These are phyloP conservation scores for Plasmodium gonderi DNA, from an alignment of 169 alveolate species.

Conservation along the genomic window DNA sequence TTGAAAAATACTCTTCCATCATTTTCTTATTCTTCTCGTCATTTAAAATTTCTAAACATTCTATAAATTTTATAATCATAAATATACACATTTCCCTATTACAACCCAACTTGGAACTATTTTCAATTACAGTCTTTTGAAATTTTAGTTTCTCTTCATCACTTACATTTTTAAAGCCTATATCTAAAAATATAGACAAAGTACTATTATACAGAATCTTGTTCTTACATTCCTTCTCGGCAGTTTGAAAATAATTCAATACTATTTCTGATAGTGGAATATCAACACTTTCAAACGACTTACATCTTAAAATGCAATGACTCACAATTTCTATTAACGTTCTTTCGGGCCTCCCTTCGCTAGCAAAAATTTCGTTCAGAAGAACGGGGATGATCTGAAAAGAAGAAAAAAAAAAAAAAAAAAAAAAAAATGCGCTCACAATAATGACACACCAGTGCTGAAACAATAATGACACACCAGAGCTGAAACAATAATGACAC, in stretches of 20 bases:
- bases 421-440: background rate
- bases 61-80: conserved; percentile 50
- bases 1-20: conserved; percentile 25
- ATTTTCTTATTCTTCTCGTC: conserved; percentile 3
- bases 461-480: background rate
- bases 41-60: conserved; percentile 55
- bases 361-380: conserved; percentile 16
- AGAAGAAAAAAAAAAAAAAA: background rate
- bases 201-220: conserved; percentile 44
- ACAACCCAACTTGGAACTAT: background rate
- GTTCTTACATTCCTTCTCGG: background rate
- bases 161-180: conserved; percentile 24
- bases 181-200: conserved; percentile 42
- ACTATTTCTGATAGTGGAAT: conserved; percentile 23
- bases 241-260: conserved; percentile 26
- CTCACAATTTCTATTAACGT: conserved; percentile 34
- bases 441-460: background rate
- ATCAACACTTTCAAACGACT: conserved; percentile 19
- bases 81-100: conserved; percentile 33
- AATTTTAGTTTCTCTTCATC: conserved; percentile 69
- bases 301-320: conserved; percentile 64
- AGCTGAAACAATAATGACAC: too few relatives aligned
- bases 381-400: conserved; percentile 40
- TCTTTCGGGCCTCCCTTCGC: conserved; percentile 2
- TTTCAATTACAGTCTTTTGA: conserved; percentile 40